Conservation (phyloP, 2,329 filamentous ascomycete genomes). For the Gnomoniopsis smithogilvyi region DNA sequence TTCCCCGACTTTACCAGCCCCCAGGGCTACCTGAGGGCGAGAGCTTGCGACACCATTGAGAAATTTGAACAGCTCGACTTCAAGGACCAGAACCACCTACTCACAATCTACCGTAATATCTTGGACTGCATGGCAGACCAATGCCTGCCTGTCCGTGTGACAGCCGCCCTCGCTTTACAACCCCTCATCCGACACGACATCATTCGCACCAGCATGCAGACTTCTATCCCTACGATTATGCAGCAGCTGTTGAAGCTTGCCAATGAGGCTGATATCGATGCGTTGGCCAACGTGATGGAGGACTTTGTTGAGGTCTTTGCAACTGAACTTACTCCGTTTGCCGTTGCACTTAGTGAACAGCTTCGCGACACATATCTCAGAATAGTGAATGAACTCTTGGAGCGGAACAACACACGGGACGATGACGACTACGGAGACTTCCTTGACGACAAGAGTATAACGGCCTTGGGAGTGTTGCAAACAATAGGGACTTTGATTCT, state of each 20-base stretch:
- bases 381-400: conserved; percentile 86
- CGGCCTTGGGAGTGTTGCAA: conserved; percentile 90
- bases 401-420: conserved; percentile 76
- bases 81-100: conserved; percentile 91
- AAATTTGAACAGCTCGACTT: conserved; percentile 98
- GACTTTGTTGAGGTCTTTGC: conserved; percentile 99
- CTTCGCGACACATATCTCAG: conserved; percentile 92
- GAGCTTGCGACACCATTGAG: conserved; percentile 95
- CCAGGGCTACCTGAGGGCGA: conserved; percentile 87
- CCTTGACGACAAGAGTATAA: conserved; percentile 97
- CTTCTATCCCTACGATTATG: conserved; percentile 98
- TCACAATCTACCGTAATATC: conserved; percentile 95
- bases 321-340: conserved; percentile 93
- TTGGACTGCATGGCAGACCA: conserved; percentile 94
- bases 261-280: conserved; percentile 97
- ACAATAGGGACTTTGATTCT: conserved; percentile 97
- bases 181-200: conserved; percentile 93
- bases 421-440: conserved; percentile 84
- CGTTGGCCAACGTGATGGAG: conserved; percentile 97
- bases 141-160: conserved; percentile 90
- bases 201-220: conserved; percentile 92
- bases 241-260: conserved; percentile 95
- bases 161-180: conserved; percentile 89
- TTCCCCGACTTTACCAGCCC: conserved; percentile 95
- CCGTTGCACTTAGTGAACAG: conserved; percentile 93